Percentiles rank a stretch among this genome's conserved stretches.
Conservation (phyloP, 805 yeast genomes). For the Barnettozyma salicaria region DNA sequence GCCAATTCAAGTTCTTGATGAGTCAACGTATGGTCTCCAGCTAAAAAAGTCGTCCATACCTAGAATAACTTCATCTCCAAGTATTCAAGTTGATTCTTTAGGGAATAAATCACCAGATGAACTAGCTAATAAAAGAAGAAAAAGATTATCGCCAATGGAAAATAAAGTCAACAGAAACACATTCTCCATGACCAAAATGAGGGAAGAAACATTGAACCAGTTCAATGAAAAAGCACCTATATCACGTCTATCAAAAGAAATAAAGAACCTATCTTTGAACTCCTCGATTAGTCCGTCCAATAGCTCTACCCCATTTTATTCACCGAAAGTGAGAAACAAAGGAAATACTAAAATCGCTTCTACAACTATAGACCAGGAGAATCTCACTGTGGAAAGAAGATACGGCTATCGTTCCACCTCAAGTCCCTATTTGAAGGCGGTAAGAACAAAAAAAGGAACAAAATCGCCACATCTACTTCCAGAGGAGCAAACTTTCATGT, state of each 20-base stretch:
- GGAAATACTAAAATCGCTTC: not conserved
- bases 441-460: not conserved
- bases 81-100: not conserved
- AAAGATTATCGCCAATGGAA: slow-evolving; percentile 11
- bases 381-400: too few relatives aligned
- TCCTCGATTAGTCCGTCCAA: slow-evolving; percentile 7
- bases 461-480: too few relatives aligned
- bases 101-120: not conserved
- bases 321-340: slow-evolving; percentile 6
- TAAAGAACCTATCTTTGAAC: slow-evolving; percentile 12
- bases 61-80: slow-evolving; percentile 21
- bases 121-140: slow-evolving; percentile 1
- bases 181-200: not conserved
- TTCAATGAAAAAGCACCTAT: slow-evolving; percentile 16
- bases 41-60: slow-evolving; percentile 20
- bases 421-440: not conserved
- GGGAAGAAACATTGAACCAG: not conserved
- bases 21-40: slow-evolving; percentile 7
- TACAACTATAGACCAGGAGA: not conserved
- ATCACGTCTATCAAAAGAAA: slow-evolving; percentile 13
- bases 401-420: too few relatives aligned
- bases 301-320: slow-evolving; percentile 5
- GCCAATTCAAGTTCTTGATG: slow-evolving; percentile 19
- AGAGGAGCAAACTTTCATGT: too few relatives aligned
- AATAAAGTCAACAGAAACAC: not conserved